These are phyloP conservation scores for Lipomyces orientalis DNA, from an alignment of 805 yeast species.

Conservation along the genomic window DNA sequence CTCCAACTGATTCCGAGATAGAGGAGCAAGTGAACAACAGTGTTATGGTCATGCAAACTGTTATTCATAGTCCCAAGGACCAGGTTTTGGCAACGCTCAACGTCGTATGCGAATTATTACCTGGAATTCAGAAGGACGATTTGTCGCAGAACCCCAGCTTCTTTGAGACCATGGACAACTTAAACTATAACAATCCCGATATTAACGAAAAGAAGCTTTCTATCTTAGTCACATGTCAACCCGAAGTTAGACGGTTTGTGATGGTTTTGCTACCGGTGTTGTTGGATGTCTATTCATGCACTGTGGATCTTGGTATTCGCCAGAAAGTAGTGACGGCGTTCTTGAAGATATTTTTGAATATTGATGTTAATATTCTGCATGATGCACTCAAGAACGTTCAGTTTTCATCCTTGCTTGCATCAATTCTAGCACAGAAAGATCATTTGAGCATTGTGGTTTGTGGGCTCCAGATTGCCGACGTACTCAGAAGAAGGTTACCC, in stretches of 20 bases:
- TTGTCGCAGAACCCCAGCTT: slow-evolving; percentile 37
- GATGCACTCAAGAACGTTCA: slow-evolving; percentile 40
- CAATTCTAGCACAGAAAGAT: slow-evolving; percentile 44
- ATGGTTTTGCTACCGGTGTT: slow-evolving; percentile 58
- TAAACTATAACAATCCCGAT: slow-evolving; percentile 20
- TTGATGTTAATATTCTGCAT: slow-evolving; percentile 41
- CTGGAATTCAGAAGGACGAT: slow-evolving; percentile 46
- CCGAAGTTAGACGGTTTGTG: slow-evolving; percentile 48
- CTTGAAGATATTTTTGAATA: slow-evolving; percentile 56
- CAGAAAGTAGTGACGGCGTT: slow-evolving; percentile 61
- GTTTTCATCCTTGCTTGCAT: slow-evolving; percentile 42
- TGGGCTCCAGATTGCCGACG: slow-evolving; percentile 55
- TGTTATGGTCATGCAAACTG: slow-evolving; percentile 63
- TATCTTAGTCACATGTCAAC: slow-evolving; percentile 18
- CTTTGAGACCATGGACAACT: slow-evolving; percentile 7
- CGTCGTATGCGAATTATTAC: slow-evolving; percentile 63
- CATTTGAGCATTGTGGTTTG: slow-evolving; percentile 53
- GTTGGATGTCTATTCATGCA: slow-evolving; percentile 69
- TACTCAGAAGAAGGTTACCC: slow-evolving; percentile 54
- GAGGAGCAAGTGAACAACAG: slow-evolving; percentile 44
- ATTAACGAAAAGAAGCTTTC: slow-evolving; percentile 40
- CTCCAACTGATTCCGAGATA: slow-evolving; percentile 39
- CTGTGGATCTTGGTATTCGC: slow-evolving; percentile 71
- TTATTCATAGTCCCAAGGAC: slow-evolving; percentile 77
- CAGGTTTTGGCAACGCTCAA: slow-evolving; percentile 60